These are phyloP conservation scores for Coniferiporia sulphurascens DNA, from an alignment of 1,284 basidiomycete genomes.

Conservation along the genomic window DNA sequence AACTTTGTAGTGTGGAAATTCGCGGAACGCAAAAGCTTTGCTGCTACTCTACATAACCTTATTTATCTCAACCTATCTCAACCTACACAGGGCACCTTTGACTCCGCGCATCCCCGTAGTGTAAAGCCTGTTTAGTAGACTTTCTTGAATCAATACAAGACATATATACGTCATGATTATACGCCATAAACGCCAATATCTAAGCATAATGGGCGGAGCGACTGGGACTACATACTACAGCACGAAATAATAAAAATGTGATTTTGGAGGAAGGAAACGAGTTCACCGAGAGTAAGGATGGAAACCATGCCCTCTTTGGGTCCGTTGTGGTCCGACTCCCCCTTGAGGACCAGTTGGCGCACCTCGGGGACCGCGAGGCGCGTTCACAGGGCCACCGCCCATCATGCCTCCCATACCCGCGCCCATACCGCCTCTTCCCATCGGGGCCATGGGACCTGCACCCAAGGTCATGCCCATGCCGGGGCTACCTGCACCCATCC, in stretches of 20 bases:
- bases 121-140: background rate
- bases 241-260: background rate
- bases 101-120: background rate
- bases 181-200: background rate
- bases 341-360: slow-evolving; percentile 45
- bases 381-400: slow-evolving; percentile 42
- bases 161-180: slow-evolving; percentile 9
- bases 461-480: slow-evolving; percentile 20
- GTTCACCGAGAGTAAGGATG: slow-evolving; percentile 70
- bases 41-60: background rate
- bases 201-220: slow-evolving; percentile 1
- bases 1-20: background rate
- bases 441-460: slow-evolving; percentile 26
- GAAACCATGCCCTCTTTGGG: slow-evolving; percentile 67
- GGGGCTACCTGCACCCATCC: slow-evolving; percentile 16
- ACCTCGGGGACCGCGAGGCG: slow-evolving; percentile 63
- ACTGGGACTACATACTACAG: slow-evolving; percentile 8
- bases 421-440: slow-evolving; percentile 37
- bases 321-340: slow-evolving; percentile 70
- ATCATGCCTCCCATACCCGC: slow-evolving; percentile 24
- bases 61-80: background rate
- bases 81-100: too few relatives aligned
- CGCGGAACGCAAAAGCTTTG: background rate
- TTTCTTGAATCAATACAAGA: slow-evolving; percentile 1
- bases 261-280: background rate